phyloP scores from a whole-genome alignment of 805 yeast species.

The Hanseniaspora thailandica region DNA sequence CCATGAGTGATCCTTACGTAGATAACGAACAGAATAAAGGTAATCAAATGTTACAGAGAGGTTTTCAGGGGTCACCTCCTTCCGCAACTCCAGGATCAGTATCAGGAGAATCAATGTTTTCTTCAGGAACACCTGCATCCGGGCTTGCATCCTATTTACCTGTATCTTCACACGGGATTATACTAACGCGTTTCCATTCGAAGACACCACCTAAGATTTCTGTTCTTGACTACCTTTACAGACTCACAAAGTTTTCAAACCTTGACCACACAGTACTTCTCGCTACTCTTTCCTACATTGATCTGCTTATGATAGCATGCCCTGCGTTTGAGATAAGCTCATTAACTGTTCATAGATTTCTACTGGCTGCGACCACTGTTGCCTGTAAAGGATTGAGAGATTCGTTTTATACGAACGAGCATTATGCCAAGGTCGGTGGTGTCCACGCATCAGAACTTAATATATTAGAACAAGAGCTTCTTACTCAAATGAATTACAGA shows the following conservation, averaged over 20 bases:
- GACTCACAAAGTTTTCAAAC: slow-evolving; percentile 74
- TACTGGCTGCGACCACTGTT: slow-evolving; percentile 79
- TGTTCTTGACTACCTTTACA: slow-evolving; percentile 57
- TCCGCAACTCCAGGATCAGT: neutral
- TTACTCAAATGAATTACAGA: slow-evolving; percentile 66
- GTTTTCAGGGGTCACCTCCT: neutral
- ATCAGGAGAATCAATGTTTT: slow-evolving; percentile 3
- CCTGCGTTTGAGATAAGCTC: slow-evolving; percentile 76
- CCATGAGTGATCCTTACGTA: neutral
- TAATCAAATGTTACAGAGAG: neutral
- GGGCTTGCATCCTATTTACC: neutral
- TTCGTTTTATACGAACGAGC: slow-evolving; percentile 83
- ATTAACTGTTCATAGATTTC: slow-evolving; percentile 83
- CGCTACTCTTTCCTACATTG: slow-evolving; percentile 81
- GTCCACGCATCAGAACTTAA: slow-evolving; percentile 73
- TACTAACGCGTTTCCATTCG: slow-evolving; percentile 81
- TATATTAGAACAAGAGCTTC: slow-evolving; percentile 76
- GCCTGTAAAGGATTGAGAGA: slow-evolving; percentile 89
- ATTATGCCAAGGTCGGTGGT: slow-evolving; percentile 94
- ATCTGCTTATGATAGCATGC: slow-evolving; percentile 64
- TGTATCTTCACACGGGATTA: slow-evolving; percentile 27
- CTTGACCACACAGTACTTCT: slow-evolving; percentile 73
- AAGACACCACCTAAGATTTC: slow-evolving; percentile 85
- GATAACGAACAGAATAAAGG: slow-evolving; percentile 19
- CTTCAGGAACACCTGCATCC: neutral